phyloP scores from a whole-genome alignment of 2,329 filamentous ascomycete genomes.

The Lecanosticta acicola region DNA sequence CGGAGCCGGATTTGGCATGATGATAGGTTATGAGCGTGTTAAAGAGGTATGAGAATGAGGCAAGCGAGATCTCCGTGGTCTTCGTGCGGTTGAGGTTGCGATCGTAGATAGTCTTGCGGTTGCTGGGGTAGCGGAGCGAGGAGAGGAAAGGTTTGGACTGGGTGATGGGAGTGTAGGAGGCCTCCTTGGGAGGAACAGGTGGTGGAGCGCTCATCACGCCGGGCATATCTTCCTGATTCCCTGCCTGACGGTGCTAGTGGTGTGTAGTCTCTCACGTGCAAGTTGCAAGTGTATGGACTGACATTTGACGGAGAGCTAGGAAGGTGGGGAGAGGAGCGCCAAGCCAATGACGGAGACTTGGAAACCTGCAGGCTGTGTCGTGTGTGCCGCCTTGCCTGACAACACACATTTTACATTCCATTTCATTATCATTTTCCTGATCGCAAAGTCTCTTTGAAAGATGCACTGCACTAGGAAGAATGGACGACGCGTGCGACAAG shows the following conservation, averaged over 20 bases:
- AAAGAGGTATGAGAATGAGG: slow-evolving; percentile 94
- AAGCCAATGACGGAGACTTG: too few species aligned
- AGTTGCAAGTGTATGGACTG: too few species aligned
- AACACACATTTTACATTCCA: too few species aligned
- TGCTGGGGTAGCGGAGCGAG: slow-evolving; percentile 81
- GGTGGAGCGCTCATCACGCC: slow-evolving; percentile 13
- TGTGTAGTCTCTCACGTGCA: not conserved
- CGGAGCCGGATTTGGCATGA: slow-evolving; percentile 81
- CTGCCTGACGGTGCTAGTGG: not conserved
- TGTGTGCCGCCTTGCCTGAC: too few species aligned
- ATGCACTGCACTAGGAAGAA: too few species aligned
- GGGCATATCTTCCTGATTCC: slow-evolving; percentile 5
- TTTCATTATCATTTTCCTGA: too few species aligned
- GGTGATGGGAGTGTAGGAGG: slow-evolving; percentile 23
- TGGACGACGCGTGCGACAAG: too few species aligned
- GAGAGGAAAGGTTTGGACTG: slow-evolving; percentile 32
- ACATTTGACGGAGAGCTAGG: too few species aligned
- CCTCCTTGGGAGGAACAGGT: slow-evolving; percentile 12
- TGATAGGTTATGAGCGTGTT: slow-evolving; percentile 95
- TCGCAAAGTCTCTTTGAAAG: too few species aligned
- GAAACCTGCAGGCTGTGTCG: too few species aligned
- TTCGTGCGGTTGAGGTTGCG: slow-evolving; percentile 85
- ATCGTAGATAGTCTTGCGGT: slow-evolving; percentile 97
- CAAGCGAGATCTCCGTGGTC: slow-evolving; percentile 81
- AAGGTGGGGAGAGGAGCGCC: too few species aligned